These are phyloP conservation scores for Aspergillus panamensis DNA, from an alignment of 495 filamentous ascomycete species.

Conservation along the genomic window DNA sequence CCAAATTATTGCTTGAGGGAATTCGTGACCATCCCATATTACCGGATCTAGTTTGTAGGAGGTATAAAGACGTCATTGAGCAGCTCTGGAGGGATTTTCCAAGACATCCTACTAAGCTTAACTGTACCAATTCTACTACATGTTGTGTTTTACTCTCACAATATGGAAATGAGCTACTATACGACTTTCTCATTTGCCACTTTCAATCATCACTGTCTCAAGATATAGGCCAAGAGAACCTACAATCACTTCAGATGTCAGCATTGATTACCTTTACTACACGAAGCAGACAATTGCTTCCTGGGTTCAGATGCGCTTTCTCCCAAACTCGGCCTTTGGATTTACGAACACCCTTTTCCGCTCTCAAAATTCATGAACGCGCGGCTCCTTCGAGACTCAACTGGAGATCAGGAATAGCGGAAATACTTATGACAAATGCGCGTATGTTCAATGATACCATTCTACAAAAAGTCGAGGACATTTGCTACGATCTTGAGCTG, in stretches of 20 bases:
- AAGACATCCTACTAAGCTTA: constrained; percentile 7
- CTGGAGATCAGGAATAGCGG: constrained; percentile 44
- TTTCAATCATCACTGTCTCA: constrained; percentile 20
- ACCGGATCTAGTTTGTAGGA: constrained; percentile 12
- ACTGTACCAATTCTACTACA: constrained; percentile 22
- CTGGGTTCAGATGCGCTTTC: constrained; percentile 20
- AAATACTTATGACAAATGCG: constrained; percentile 34
- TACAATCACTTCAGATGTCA: neutral
- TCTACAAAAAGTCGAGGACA: constrained; percentile 45
- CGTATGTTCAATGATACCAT: constrained; percentile 37
- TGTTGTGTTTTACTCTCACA: constrained; percentile 24
- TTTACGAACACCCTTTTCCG: constrained; percentile 8
- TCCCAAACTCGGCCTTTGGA: constrained; percentile 14
- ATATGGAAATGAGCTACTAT: constrained; percentile 32
- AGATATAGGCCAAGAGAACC: constrained; percentile 6
- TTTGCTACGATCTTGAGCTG: constrained; percentile 54
- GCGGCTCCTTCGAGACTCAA: constrained; percentile 27
- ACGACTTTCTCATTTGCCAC: constrained; percentile 30
- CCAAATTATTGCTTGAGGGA: constrained; percentile 25
- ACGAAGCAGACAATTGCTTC: constrained; percentile 15
- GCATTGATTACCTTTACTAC: constrained; percentile 17
- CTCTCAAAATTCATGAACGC: constrained; percentile 15
- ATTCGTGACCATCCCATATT: constrained; percentile 21
- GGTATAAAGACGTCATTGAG: constrained; percentile 19
- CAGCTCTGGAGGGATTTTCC: constrained; percentile 27